A percentile compares a stretch with the other conserved stretches of the same genome.
Conservation (phyloP, 257 asterid species). For the Nicotiana tabacum region DNA sequence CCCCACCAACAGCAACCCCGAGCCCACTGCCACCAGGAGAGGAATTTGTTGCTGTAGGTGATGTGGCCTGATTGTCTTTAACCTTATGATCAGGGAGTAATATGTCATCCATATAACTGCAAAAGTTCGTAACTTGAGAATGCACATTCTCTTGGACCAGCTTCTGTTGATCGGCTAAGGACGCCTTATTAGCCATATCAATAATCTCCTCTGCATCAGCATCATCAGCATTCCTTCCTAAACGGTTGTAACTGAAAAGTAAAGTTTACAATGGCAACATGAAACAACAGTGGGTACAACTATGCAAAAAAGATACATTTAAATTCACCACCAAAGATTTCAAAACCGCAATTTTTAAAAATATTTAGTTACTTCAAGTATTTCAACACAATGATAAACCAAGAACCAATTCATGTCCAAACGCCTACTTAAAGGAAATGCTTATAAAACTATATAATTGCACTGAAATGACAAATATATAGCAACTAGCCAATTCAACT, state of each 20-base stretch:
- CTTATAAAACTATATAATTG: too few species aligned
- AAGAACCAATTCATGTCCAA: background rate
- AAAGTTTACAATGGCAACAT: slow-evolving; percentile 13
- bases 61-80: slow-evolving; percentile 13
- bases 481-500: background rate
- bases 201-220: slow-evolving; percentile 87
- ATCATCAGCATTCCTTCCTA: slow-evolving; percentile 76
- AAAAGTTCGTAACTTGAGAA: slow-evolving; percentile 46
- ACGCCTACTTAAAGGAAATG: background rate
- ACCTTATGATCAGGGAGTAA: slow-evolving; percentile 50
- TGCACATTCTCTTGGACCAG: slow-evolving; percentile 92
- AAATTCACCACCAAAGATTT: too few species aligned
- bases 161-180: slow-evolving; percentile 65
- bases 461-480: background rate
- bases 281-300: background rate
- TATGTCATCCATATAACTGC: slow-evolving; percentile 61
- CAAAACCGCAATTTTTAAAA: background rate
- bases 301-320: background rate
- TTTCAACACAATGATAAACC: background rate
- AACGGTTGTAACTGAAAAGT: slow-evolving; percentile 60
- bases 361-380: background rate
- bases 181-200: slow-evolving; percentile 64
- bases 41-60: slow-evolving; percentile 29
- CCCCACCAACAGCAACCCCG: slow-evolving; percentile 66
- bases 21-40: slow-evolving; percentile 62